Evolutionary conservation across 2,329 filamentous ascomycete species (phyloP).

Genomic region (Botryotinia calthae): DNA sequence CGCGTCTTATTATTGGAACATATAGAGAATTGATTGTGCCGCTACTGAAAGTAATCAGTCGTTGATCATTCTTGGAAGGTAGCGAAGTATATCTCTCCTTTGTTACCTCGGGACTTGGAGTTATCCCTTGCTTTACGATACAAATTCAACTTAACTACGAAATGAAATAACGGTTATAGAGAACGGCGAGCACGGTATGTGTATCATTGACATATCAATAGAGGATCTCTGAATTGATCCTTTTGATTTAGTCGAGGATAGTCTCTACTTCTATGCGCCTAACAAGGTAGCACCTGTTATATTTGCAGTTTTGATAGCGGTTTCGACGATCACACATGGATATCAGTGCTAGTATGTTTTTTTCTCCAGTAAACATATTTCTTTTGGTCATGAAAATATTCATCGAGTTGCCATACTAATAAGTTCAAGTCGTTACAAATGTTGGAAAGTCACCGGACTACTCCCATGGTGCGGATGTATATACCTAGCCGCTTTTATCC

Average conservation of each 20-base stretch:
- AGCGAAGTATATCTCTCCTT: neutral
- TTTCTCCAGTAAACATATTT: neutral
- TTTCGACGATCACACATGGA: constrained; percentile 49
- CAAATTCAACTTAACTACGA: neutral
- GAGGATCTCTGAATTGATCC: neutral
- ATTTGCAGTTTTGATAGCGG: constrained; percentile 49
- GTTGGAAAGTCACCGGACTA: constrained; percentile 54
- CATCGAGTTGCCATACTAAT: neutral
- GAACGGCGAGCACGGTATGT: constrained; percentile 22
- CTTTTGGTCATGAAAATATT: neutral
- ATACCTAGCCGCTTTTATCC: constrained; percentile 55
- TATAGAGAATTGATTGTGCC: neutral
- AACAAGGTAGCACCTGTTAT: constrained; percentile 54
- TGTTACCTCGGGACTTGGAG: neutral
- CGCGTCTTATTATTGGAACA: neutral
- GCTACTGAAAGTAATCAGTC: neutral
- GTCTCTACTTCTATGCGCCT: constrained; percentile 50
- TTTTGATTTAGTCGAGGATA: constrained; percentile 34
- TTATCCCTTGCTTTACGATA: neutral
- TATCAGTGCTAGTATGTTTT: constrained; percentile 54
- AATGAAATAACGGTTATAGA: neutral
- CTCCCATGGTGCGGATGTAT: constrained; percentile 54
- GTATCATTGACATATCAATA: neutral
- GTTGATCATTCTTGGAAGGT: neutral
- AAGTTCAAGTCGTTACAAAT: constrained; percentile 50